Conservation (phyloP, 2,329 filamentous ascomycete genomes). For the Domatiomyces catenatus region DNA sequence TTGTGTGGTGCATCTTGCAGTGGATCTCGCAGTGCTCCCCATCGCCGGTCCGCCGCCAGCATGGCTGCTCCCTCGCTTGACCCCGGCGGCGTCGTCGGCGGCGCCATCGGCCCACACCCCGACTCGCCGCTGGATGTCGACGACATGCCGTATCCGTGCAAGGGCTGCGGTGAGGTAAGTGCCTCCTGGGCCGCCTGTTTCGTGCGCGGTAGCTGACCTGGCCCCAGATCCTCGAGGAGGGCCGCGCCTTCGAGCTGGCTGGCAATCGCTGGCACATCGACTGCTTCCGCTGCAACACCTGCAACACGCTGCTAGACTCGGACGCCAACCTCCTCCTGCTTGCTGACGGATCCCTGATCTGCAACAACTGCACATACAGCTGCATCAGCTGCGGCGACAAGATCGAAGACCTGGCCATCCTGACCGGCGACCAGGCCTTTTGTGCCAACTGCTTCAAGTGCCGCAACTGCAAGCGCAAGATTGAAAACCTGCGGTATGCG, state of each 20-base stretch:
- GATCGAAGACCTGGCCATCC: conserved; percentile 92
- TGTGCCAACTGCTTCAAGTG: conserved; percentile 95
- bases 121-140: conserved; percentile 58
- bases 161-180: conserved; percentile 78
- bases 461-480: conserved; percentile 96
- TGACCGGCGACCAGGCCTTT: conserved; percentile 95
- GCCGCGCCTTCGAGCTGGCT: conserved; percentile 93
- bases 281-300: conserved; percentile 96
- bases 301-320: conserved; percentile 87
- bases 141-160: conserved; percentile 70
- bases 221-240: conserved; percentile 81
- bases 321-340: conserved; percentile 94
- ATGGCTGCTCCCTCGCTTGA: not conserved
- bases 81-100: not conserved
- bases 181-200: conserved; percentile 4
- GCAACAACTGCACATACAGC: conserved; percentile 98
- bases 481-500: conserved; percentile 94
- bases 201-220: conserved; percentile 9
- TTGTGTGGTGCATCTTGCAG: no score
- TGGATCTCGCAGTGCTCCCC: not conserved
- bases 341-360: conserved; percentile 93
- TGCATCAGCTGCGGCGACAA: conserved; percentile 94
- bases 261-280: conserved; percentile 97
- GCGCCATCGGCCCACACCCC: conserved; percentile 17
- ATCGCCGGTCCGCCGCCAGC: not conserved